phyloP scores from a whole-genome alignment of 805 yeast genomes.

The Cyberlindnera euphorbiae region DNA sequence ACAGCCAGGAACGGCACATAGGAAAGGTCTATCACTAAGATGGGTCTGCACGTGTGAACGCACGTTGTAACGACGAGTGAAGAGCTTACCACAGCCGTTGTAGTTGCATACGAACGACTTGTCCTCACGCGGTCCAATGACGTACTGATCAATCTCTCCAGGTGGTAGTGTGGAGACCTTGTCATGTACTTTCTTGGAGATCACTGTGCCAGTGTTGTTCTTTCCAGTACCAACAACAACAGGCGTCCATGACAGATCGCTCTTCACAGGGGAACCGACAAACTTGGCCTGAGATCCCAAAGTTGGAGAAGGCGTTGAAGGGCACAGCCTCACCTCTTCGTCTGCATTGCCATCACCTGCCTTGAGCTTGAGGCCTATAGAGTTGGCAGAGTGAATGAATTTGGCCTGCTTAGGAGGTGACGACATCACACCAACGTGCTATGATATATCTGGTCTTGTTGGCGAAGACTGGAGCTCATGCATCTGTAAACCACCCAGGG shows the following conservation, averaged over 20 bases:
- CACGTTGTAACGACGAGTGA: slow-evolving; percentile 85
- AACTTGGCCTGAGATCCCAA: slow-evolving; percentile 32
- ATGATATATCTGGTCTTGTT: slow-evolving; percentile 1
- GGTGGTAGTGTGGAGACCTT: slow-evolving; percentile 69
- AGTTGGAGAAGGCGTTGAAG: slow-evolving; percentile 42
- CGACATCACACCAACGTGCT: slow-evolving; percentile 1
- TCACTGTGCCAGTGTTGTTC: slow-evolving; percentile 3
- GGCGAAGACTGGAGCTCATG: slow-evolving; percentile 11
- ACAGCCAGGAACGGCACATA: slow-evolving; percentile 61
- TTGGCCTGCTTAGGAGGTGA: slow-evolving; percentile 13
- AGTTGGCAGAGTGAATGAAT: slow-evolving; percentile 8
- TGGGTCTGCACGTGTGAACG: slow-evolving; percentile 97
- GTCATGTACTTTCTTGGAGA: slow-evolving; percentile 24
- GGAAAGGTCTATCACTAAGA: slow-evolving; percentile 87
- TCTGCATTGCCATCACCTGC: too few species aligned
- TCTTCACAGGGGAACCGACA: slow-evolving; percentile 14
- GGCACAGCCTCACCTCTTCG: slow-evolving; percentile 28
- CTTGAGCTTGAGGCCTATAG: slow-evolving; percentile 14
- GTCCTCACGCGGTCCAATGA: slow-evolving; percentile 72
- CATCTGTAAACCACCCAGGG: too few species aligned
- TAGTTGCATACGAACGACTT: slow-evolving; percentile 71
- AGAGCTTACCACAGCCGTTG: slow-evolving; percentile 74
- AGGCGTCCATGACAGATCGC: slow-evolving; percentile 23
- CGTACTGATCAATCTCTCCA: slow-evolving; percentile 80
- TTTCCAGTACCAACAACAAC: slow-evolving; percentile 17